Evolutionary conservation across 148 eudicot species (phyloP).

Genomic region (Rhododendron ovatum): DNA sequence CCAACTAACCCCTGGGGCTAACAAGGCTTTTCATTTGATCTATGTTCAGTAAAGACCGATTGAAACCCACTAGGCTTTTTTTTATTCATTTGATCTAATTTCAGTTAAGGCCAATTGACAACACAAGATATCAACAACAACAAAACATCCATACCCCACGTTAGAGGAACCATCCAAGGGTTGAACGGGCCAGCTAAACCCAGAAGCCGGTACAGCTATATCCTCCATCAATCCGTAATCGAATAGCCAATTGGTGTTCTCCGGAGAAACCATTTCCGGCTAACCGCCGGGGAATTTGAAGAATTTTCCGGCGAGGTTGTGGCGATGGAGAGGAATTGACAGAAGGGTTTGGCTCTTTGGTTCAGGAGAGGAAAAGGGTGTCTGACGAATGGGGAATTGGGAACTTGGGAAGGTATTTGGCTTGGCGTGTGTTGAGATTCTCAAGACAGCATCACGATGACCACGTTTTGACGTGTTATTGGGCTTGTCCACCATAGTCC

Average conservation of each 20-base stretch:
- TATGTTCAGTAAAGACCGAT: neutral
- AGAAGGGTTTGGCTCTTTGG: neutral
- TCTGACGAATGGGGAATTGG: neutral
- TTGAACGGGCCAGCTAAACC: conserved; percentile 53
- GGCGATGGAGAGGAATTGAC: conserved; percentile 12
- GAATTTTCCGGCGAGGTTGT: conserved; percentile 16
- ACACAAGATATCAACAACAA: neutral
- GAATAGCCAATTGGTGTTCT: conserved; percentile 61
- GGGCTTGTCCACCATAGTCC: neutral
- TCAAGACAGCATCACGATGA: neutral
- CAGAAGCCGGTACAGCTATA: conserved; percentile 42
- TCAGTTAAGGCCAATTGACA: neutral
- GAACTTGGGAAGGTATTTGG: no score
- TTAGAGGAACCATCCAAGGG: conserved; percentile 44
- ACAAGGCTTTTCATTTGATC: neutral
- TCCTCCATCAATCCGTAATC: conserved; percentile 59
- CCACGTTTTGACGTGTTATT: neutral
- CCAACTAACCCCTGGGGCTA: no score
- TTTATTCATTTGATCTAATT: neutral
- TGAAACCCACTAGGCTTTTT: conserved; percentile 13
- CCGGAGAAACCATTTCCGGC: conserved; percentile 56
- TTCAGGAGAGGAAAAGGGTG: neutral
- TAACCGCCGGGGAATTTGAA: conserved; percentile 15
- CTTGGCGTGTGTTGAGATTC: neutral
- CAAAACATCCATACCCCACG: conserved; percentile 37